These are phyloP conservation scores for Zostera marina DNA, from an alignment of 116 monocot species.

Conservation along the genomic window DNA sequence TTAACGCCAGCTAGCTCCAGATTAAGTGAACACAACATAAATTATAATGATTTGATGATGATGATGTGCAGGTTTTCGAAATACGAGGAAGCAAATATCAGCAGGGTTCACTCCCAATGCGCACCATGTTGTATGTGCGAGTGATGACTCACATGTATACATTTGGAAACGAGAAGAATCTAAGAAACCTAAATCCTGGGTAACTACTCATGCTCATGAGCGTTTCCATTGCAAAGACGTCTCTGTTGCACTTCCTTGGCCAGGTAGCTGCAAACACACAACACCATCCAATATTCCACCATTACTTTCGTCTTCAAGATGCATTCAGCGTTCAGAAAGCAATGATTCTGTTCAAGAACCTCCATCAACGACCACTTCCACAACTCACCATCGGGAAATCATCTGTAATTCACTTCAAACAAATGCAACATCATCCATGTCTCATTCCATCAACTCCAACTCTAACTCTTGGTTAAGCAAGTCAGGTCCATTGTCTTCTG, in stretches of 20 bases:
- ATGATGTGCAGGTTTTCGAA: constrained; percentile 78
- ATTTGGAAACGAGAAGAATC: constrained; percentile 57
- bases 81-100: constrained; percentile 84
- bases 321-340: constrained; percentile 10
- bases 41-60: no score
- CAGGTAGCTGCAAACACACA: constrained; percentile 24
- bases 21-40: no score
- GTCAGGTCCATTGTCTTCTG: constrained; percentile 17
- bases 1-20: no score
- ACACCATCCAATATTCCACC: constrained; percentile 21
- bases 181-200: constrained; percentile 21
- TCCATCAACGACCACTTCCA: no score
- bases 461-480: constrained; percentile 14
- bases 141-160: constrained; percentile 96
- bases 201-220: constrained; percentile 59
- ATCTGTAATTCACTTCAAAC: constrained; percentile 7
- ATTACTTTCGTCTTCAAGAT: constrained; percentile 1
- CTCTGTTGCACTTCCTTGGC: constrained; percentile 76
- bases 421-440: no score
- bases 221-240: constrained; percentile 87
- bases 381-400: no score
- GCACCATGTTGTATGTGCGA: constrained; percentile 58
- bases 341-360: constrained; percentile 17
- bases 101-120: constrained; percentile 66
- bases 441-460: constrained; percentile 14